Evolutionary conservation across 306 rosid genomes (phyloP).

Genomic region (Cicer arietinum): DNA sequence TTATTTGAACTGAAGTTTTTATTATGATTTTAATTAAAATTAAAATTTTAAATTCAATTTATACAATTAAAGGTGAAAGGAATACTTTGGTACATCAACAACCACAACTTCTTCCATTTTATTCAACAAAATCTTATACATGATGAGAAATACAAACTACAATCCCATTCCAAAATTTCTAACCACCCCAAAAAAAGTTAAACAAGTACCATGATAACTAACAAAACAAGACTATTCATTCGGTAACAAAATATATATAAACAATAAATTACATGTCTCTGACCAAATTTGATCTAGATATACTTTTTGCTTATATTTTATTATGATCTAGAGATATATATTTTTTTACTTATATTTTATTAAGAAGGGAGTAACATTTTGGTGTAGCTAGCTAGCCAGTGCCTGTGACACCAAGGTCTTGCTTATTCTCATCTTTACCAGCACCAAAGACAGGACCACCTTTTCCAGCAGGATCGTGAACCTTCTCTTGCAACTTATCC

Average conservation of each 20-base stretch:
- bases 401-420: constrained; percentile 79
- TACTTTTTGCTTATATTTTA: too few relatives aligned
- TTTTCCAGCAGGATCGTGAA: constrained; percentile 63
- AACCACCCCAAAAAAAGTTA: background rate
- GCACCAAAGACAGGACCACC: constrained; percentile 88
- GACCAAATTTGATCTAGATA: too few relatives aligned
- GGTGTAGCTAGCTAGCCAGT: constrained; percentile 52
- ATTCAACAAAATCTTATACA: constrained; percentile 7
- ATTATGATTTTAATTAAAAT: too few relatives aligned
- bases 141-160: background rate
- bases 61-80: too few relatives aligned
- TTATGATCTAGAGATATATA: too few relatives aligned
- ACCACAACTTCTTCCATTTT: background rate
- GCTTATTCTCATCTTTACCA: constrained; percentile 60
- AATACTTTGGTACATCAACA: background rate
- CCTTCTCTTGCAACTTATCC: constrained; percentile 77
- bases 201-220: background rate
- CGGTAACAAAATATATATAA: too few relatives aligned
- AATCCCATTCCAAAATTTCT: background rate
- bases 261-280: too few relatives aligned
- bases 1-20: too few relatives aligned
- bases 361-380: background rate
- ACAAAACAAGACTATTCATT: too few relatives aligned
- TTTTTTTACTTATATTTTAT: too few relatives aligned
- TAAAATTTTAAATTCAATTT: too few relatives aligned